A percentile compares a stretch with the other conserved stretches of the same genome.
phyloP scores from a whole-genome alignment of 202 grass and related monocot genomes.

The Eragrostis tef region DNA sequence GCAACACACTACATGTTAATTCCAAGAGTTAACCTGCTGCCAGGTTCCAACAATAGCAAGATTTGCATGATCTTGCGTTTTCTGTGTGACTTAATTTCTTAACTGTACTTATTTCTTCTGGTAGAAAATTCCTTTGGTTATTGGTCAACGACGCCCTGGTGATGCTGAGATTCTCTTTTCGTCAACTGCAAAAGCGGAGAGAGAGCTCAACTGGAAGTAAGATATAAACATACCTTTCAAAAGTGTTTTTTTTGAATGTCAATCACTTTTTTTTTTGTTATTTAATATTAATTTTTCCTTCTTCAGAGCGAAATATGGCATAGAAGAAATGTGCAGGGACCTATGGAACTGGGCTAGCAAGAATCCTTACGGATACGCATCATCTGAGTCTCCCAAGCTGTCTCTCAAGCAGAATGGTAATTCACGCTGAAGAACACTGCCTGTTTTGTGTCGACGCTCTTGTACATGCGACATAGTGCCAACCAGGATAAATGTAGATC shows the following conservation, averaged over 20 bases:
- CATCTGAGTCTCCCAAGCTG: conserved; percentile 60
- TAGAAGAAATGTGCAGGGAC: conserved; percentile 92
- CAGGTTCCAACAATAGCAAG: conserved; percentile 5
- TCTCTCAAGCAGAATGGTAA: conserved; percentile 57
- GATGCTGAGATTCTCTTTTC: conserved; percentile 89
- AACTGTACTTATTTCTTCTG: conserved; percentile 13
- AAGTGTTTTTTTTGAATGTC: not conserved
- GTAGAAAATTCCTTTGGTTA: conserved; percentile 87
- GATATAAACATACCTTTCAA: not conserved
- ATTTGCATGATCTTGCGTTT: conserved; percentile 6
- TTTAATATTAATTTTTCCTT: conserved; percentile 35
- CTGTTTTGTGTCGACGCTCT: conserved; percentile 36
- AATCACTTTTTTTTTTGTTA: not conserved
- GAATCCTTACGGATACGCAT: conserved; percentile 77
- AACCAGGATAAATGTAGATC: conserved; percentile 51
- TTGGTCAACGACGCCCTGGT: conserved; percentile 73
- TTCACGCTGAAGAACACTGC: conserved; percentile 41
- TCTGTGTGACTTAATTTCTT: conserved; percentile 5
- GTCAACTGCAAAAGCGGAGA: conserved; percentile 83
- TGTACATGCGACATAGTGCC: conserved; percentile 59
- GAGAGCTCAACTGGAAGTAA: conserved; percentile 93
- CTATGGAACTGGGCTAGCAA: conserved; percentile 98
- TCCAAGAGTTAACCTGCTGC: not conserved
- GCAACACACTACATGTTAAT: conserved; percentile 2
- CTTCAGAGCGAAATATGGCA: conserved; percentile 79